Conservation (phyloP, 805 yeast species). For the Hanseniaspora osmophila region DNA sequence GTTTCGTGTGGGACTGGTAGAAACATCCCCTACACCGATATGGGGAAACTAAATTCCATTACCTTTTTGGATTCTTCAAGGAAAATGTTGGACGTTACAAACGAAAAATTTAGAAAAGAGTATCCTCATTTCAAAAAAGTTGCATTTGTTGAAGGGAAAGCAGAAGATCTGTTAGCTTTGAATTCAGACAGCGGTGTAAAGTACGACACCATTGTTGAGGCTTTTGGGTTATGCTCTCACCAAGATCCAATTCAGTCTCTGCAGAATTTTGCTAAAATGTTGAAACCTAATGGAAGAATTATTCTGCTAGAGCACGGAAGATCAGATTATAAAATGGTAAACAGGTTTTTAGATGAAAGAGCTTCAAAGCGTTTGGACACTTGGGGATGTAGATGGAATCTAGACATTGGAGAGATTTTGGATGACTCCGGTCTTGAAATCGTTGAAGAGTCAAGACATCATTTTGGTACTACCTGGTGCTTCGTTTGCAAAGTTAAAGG, state of each 20-base stretch:
- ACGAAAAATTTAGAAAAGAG: conserved; percentile 51
- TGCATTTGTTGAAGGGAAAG: conserved; percentile 81
- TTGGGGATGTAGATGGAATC: conserved; percentile 97
- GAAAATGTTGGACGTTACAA: conserved; percentile 73
- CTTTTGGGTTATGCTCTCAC: conserved; percentile 93
- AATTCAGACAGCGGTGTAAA: conserved; percentile 30
- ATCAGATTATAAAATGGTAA: conserved; percentile 64
- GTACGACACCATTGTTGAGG: conserved; percentile 85
- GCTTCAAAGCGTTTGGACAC: conserved; percentile 71
- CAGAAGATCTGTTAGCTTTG: conserved; percentile 60
- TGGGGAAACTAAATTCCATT: conserved; percentile 47
- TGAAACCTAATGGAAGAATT: conserved; percentile 84
- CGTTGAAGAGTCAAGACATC: conserved; percentile 65
- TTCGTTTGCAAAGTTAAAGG: conserved; percentile 63
- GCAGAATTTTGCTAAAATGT: conserved; percentile 51
- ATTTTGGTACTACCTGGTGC: conserved; percentile 88
- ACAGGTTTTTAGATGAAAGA: conserved; percentile 65
- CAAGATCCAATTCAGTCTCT: conserved; percentile 80
- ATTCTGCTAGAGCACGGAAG: conserved; percentile 87
- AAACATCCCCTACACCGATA: conserved; percentile 62
- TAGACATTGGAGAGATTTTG: conserved; percentile 79
- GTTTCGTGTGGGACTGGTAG: conserved; percentile 95
- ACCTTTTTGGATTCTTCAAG: conserved; percentile 78
- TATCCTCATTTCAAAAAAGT: conserved; percentile 59
- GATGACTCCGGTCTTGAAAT: conserved; percentile 75